Evolutionary conservation across 257 asterid genomes (phyloP).

Genomic region (Forsythia viridissima): DNA sequence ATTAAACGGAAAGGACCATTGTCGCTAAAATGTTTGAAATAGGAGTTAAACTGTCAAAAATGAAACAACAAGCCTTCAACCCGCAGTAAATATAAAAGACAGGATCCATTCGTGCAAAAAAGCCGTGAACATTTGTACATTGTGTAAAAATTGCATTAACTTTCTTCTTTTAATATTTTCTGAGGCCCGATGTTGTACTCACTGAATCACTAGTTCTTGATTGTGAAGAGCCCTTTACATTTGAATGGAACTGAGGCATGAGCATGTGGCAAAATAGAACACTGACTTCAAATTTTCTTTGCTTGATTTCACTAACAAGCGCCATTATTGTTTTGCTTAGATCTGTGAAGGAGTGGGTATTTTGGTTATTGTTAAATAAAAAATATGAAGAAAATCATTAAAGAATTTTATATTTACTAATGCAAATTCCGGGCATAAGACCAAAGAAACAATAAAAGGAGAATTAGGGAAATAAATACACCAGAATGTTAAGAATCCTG

Average conservation of each 20-base stretch:
- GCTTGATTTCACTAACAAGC: too few species aligned
- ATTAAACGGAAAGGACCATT: too few species aligned
- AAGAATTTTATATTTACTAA: not conserved
- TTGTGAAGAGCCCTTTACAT: not conserved
- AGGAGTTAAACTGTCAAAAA: too few species aligned
- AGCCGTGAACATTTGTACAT: not conserved
- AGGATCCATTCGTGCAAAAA: too few species aligned
- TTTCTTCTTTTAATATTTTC: not conserved
- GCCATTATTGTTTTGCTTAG: too few species aligned
- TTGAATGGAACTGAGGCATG: too few species aligned
- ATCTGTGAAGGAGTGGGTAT: not conserved
- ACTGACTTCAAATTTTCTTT: too few species aligned
- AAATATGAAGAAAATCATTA: not conserved
- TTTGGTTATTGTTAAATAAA: not conserved
- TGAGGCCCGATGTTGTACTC: not conserved
- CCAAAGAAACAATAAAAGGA: not conserved
- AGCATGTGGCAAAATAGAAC: too few species aligned
- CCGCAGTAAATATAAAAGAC: too few species aligned
- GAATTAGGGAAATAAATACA: not conserved
- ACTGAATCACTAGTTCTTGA: not conserved
- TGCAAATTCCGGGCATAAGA: not conserved
- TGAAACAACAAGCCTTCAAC: too few species aligned
- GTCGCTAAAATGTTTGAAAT: too few species aligned
- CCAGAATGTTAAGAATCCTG: slow-evolving; percentile 3
- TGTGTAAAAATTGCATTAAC: not conserved